Percentiles rank a stretch among this genome's conserved stretches.
Evolutionary conservation across 805 yeast genomes (phyloP).

Genomic region (Wickerhamiella lipophila): DNA sequence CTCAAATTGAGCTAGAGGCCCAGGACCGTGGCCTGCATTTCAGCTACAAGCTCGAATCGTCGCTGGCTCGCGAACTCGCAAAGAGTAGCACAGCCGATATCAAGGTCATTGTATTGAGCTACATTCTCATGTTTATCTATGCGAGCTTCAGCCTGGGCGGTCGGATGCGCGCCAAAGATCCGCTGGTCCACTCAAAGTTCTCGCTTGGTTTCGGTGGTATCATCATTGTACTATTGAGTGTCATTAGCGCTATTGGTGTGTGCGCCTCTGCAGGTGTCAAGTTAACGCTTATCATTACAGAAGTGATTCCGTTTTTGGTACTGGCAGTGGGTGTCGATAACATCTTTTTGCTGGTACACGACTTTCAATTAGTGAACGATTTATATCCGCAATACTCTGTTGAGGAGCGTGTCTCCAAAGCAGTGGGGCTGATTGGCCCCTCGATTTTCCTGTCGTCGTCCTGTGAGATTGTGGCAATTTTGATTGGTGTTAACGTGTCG

Average conservation of each 20-base stretch:
- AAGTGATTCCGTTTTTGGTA: constrained; percentile 86
- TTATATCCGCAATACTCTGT: constrained; percentile 37
- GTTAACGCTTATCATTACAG: constrained; percentile 86
- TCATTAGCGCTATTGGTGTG: constrained; percentile 68
- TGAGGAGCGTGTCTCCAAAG: constrained; percentile 46
- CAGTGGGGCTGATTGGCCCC: constrained; percentile 72
- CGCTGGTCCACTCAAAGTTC: constrained; percentile 44
- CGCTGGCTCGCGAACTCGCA: constrained; percentile 73
- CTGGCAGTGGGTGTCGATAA: constrained; percentile 96
- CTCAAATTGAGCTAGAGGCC: constrained; percentile 35
- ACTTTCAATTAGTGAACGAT: constrained; percentile 44
- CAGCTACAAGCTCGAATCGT: constrained; percentile 69
- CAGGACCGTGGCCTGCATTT: constrained; percentile 43
- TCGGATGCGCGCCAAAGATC: constrained; percentile 28
- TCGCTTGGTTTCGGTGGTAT: constrained; percentile 78
- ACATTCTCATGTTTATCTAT: constrained; percentile 74
- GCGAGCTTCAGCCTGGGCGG: constrained; percentile 74
- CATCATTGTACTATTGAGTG: constrained; percentile 65
- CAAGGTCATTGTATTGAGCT: constrained; percentile 57
- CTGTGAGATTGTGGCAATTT: constrained; percentile 68
- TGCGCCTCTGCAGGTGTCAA: constrained; percentile 66
- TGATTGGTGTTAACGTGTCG: constrained; percentile 62
- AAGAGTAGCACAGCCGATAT: constrained; percentile 71
- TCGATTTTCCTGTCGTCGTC: constrained; percentile 66
- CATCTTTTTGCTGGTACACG: constrained; percentile 75